These are phyloP conservation scores for Rubroboletus pulcherrimus DNA, from an alignment of 768 basidiomycete genomes.

Conservation along the genomic window DNA sequence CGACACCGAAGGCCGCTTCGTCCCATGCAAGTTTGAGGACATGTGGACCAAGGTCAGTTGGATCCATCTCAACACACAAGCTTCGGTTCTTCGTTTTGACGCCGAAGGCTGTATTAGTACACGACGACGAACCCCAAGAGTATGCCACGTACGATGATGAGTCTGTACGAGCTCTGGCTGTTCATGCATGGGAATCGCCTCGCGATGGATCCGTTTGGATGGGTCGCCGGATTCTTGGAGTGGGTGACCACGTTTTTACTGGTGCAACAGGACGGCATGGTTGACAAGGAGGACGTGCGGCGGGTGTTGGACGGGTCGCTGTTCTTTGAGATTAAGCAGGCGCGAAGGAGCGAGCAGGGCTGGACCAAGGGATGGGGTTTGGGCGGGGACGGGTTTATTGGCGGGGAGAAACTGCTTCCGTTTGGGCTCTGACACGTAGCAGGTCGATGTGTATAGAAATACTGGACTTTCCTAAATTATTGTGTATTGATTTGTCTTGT, in stretches of 20 bases:
- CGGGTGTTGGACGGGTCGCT: conserved; percentile 40
- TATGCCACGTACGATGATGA: conserved; percentile 21
- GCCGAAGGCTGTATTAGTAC: conserved; percentile 12
- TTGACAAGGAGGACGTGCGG: conserved; percentile 41
- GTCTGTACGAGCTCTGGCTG: conserved; percentile 30
- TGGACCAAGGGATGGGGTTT: conserved; percentile 32
- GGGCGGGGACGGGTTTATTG: conserved; percentile 31
- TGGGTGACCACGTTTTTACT: conserved; percentile 38
- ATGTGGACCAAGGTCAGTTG: conserved; percentile 38
- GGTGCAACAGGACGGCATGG: conserved; percentile 37
- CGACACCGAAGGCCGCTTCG: conserved; percentile 40
- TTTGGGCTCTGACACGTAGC: conserved; percentile 29
- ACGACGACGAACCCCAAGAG: conserved; percentile 3
- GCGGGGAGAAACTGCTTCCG: conserved; percentile 28
- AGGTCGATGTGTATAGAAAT: background rate
- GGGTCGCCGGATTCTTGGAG: conserved; percentile 35
- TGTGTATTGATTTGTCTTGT: conserved; percentile 1
- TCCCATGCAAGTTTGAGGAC: conserved; percentile 41
- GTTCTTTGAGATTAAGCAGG: conserved; percentile 33
- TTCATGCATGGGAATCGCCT: conserved; percentile 31
- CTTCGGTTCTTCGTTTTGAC: background rate
- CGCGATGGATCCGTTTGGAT: conserved; percentile 37
- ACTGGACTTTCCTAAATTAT: conserved; percentile 3
- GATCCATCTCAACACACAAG: no score
- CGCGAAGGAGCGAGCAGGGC: conserved; percentile 15